phyloP scores from a whole-genome alignment of 768 basidiomycete species.

The Russula griseocarnosa region DNA sequence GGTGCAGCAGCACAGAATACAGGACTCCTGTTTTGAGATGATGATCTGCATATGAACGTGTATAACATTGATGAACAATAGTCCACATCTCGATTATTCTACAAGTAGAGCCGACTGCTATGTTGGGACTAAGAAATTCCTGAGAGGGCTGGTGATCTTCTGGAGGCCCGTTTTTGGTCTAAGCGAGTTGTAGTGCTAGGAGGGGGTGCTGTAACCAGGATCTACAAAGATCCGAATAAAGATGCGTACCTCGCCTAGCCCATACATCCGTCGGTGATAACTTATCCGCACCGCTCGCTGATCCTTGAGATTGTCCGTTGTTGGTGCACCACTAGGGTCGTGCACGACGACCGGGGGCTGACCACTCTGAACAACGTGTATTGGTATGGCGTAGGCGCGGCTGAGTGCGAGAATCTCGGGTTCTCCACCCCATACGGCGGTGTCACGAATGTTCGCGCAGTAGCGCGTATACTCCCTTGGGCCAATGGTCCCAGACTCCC shows the following conservation, averaged over 20 bases:
- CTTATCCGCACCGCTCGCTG: conserved; percentile 62
- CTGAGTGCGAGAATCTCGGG: conserved; percentile 92
- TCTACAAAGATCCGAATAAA: not conserved
- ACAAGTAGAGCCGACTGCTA: conserved; percentile 1
- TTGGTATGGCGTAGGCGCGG: conserved; percentile 73
- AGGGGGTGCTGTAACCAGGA: not conserved
- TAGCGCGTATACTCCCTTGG: conserved; percentile 63
- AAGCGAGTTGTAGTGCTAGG: conserved; percentile 85
- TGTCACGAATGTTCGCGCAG: conserved; percentile 72
- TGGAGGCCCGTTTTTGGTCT: conserved; percentile 45
- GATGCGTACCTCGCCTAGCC: conserved; percentile 81
- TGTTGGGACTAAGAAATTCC: conserved; percentile 14
- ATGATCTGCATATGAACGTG: not conserved
- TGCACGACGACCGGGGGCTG: conserved; percentile 85
- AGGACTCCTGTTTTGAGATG: conserved; percentile 58
- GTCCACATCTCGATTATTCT: conserved; percentile 8
- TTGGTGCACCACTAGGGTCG: conserved; percentile 46
- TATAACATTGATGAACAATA: not conserved
- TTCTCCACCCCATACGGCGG: conserved; percentile 94
- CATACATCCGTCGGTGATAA: conserved; percentile 92
- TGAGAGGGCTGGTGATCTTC: conserved; percentile 25
- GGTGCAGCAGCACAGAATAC: conserved; percentile 47
- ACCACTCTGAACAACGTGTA: conserved; percentile 86
- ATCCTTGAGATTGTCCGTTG: conserved; percentile 36
- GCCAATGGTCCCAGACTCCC: conserved; percentile 68